Conservation (phyloP, 2,329 filamentous ascomycete species). For the Neoscytalidium dimidiatum region DNA sequence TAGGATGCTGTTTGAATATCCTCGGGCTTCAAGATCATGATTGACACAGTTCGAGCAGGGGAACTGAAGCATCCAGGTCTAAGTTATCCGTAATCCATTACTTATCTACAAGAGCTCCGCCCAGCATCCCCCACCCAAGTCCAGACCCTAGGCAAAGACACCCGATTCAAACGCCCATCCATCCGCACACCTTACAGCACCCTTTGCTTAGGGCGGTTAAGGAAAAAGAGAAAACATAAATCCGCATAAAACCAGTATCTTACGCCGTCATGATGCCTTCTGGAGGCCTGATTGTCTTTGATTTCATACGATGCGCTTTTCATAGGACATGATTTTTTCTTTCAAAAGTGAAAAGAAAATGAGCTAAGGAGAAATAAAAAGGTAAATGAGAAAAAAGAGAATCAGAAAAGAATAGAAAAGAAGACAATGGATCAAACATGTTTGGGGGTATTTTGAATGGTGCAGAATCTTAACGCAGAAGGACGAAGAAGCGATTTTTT, state of each 20-base stretch:
- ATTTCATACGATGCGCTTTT: neutral
- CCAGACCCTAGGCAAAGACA: neutral
- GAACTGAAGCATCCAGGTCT: neutral
- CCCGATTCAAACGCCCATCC: neutral
- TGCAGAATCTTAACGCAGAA: neutral
- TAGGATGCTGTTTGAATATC: no score
- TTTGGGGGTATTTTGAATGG: constrained; percentile 40
- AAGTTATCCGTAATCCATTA: neutral
- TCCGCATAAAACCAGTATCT: neutral
- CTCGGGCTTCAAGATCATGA: no score
- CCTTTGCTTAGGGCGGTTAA: neutral
- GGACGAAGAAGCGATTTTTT: neutral
- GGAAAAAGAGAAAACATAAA: neutral
- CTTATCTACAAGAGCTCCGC: neutral
- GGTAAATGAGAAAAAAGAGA: neutral
- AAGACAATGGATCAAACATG: constrained; percentile 48
- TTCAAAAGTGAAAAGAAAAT: neutral
- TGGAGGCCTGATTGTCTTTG: neutral
- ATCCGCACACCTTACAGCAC: neutral
- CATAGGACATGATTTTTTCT: neutral
- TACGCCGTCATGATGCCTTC: constrained; percentile 2
- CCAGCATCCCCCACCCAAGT: neutral
- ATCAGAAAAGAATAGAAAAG: constrained; percentile 40
- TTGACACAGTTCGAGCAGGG: no score
- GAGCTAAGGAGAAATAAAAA: neutral